Conservation (phyloP, 495 filamentous ascomycete species). For the Tuber magnatum region DNA sequence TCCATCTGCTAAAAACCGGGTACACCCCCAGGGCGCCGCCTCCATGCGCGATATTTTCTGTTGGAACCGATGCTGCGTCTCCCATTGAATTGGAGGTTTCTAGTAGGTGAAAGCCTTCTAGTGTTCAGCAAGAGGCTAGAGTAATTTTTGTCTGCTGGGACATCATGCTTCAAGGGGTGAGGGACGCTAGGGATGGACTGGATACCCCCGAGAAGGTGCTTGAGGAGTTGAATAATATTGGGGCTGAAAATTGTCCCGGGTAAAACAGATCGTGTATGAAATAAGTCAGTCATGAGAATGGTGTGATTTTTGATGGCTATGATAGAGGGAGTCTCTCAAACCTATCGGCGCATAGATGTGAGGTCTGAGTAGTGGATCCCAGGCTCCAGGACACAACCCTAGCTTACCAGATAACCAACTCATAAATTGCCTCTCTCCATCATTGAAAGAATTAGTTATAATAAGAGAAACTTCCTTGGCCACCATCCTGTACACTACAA, state of each 20-base stretch:
- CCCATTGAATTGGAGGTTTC: background rate
- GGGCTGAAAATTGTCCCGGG: background rate
- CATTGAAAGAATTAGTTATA: background rate
- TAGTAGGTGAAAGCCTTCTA: background rate
- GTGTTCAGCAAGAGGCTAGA: background rate
- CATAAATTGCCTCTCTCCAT: background rate
- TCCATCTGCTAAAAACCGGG: background rate
- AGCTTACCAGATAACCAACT: background rate
- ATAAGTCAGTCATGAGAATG: background rate
- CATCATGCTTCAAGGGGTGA: background rate
- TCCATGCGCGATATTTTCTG: background rate
- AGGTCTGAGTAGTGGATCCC: background rate
- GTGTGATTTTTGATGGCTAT: background rate
- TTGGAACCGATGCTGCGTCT: background rate
- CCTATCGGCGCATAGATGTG: background rate
- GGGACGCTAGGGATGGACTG: background rate
- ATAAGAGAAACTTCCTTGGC: background rate
- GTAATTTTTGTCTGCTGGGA: background rate
- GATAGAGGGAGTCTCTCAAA: background rate
- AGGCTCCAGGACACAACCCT: background rate
- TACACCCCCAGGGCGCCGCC: background rate
- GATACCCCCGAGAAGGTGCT: background rate
- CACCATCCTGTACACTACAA: background rate
- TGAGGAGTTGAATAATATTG: background rate
- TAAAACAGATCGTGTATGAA: too few species aligned